These are phyloP conservation scores for Stemphylium lycopersici DNA, from an alignment of 2,329 filamentous ascomycete species.

Conservation along the genomic window DNA sequence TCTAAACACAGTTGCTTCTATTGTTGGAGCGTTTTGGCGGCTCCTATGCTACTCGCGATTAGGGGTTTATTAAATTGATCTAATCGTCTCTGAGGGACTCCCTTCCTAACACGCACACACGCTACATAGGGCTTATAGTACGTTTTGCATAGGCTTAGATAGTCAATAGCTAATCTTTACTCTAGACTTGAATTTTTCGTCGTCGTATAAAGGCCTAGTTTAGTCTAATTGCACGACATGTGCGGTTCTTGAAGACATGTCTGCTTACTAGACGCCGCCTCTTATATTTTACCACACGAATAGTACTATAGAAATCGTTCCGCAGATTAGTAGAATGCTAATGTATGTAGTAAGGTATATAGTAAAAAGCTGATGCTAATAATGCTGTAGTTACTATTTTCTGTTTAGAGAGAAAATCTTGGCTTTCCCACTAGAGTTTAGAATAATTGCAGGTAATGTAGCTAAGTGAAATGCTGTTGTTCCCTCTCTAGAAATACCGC, in stretches of 20 bases:
- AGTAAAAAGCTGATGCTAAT: slow-evolving; percentile 13
- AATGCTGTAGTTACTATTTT: slow-evolving; percentile 73
- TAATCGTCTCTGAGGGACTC: slow-evolving; percentile 68
- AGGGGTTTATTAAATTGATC: slow-evolving; percentile 76
- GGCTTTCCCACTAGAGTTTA: slow-evolving; percentile 78
- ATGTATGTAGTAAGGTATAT: slow-evolving; percentile 64
- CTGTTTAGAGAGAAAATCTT: slow-evolving; percentile 68
- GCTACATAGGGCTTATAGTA: slow-evolving; percentile 68
- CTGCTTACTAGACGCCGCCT: slow-evolving; percentile 81
- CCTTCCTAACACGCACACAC: slow-evolving; percentile 72
- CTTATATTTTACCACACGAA: slow-evolving; percentile 78
- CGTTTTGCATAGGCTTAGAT: slow-evolving; percentile 36
- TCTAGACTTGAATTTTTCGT: slow-evolving; percentile 3
- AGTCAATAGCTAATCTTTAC: slow-evolving; percentile 41
- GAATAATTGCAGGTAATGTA: slow-evolving; percentile 80
- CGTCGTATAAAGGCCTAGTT: slow-evolving; percentile 49
- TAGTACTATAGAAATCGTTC: slow-evolving; percentile 70
- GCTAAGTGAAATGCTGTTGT: slow-evolving; percentile 69
- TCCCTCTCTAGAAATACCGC: neutral
- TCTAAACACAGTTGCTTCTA: neutral
- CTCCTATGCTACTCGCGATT: slow-evolving; percentile 79
- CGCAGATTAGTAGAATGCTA: slow-evolving; percentile 81
- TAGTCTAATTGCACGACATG: slow-evolving; percentile 78
- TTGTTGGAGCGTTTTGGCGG: slow-evolving; percentile 77
- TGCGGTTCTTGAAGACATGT: slow-evolving; percentile 78